Evolutionary conservation across 2,329 filamentous ascomycete species (phyloP), one percentile per base, ranked within the genome.

Genomic region (Geosmithia flava): DNA sequence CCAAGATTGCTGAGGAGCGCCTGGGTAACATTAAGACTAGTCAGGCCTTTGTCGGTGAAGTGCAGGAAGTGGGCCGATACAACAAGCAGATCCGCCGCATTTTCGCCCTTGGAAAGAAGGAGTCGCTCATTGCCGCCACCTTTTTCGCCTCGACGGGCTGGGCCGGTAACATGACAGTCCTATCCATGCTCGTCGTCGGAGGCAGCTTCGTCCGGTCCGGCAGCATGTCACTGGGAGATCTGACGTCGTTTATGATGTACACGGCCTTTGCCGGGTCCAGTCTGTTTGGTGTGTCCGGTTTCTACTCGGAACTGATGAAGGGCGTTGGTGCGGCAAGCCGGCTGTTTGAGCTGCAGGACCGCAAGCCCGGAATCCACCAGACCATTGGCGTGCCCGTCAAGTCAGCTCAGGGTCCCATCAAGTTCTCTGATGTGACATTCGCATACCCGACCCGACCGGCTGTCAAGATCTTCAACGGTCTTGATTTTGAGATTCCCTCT

Each of bases 261-360:
- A 95, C 90, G 3, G 91, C 87, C 3, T 97, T 82, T 63, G 79
- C 80, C 7, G 80, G 80, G 3, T 93, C 87, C 45, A 95, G 87
- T 65, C 78, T 98, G 53, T 95, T 97, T 56, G 93, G 93, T 3
- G 72, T 98, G 2, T 95, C 89, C 3, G 88, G 87, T 49, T 98
- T 98, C 68, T 98, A 96, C 66, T 95, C 90, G 0, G 93, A 98
- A 62, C 75, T 98, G 52, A 98, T 98, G 93, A 98, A 98, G 66
- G 94, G 94, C 42, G 91, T 95, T 3, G 93, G 94, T 58, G 93
- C 93, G 42, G 93, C 93, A n/a, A 95, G 85, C 59, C 85, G 93
- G 51, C 74, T 98, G 1, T 98, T 98, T 59, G 93, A 98, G 61
- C 76, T 98, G 6, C 90, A 97, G 62, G 93, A 98, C 63, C 83